Evolutionary conservation across 2,329 filamentous ascomycete genomes (phyloP).

Genomic region (Exophiala mesophila): DNA sequence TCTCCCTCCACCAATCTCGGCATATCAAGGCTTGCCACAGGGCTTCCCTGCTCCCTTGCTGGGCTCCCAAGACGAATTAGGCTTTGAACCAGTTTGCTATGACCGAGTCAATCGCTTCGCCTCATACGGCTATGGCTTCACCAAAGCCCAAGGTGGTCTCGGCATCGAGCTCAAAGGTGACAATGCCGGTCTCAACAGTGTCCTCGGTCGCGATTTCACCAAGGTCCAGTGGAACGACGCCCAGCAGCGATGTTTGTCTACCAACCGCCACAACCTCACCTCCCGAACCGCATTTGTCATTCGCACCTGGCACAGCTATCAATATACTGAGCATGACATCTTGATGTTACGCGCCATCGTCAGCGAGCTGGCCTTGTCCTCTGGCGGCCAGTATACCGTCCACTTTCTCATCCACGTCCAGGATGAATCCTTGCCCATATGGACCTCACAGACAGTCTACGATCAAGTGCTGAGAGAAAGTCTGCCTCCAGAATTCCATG

Average conservation of each 20-base stretch:
- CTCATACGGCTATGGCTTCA: conserved; percentile 40
- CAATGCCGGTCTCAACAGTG: conserved; percentile 14
- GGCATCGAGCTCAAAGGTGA: conserved; percentile 16
- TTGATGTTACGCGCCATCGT: conserved; percentile 25
- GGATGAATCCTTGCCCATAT: conserved; percentile 66
- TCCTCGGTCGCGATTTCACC: conserved; percentile 49
- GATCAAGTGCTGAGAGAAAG: conserved; percentile 46
- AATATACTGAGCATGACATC: conserved; percentile 23
- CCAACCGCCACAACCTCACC: conserved; percentile 53
- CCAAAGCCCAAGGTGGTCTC: conserved; percentile 27
- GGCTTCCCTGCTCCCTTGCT: conserved; percentile 46
- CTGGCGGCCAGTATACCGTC: conserved; percentile 70
- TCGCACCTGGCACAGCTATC: conserved; percentile 24
- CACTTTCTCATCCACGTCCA: conserved; percentile 76
- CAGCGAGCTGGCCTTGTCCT: conserved; percentile 55
- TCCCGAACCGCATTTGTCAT: conserved; percentile 24
- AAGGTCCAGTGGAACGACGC: conserved; percentile 66
- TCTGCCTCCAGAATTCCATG: conserved; percentile 33
- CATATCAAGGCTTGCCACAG: conserved; percentile 24
- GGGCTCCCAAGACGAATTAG: conserved; percentile 58
- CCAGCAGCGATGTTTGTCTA: conserved; percentile 60
- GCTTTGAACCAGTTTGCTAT: conserved; percentile 59
- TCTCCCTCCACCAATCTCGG: conserved; percentile 15
- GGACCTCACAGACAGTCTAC: conserved; percentile 63
- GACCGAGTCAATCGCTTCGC: conserved; percentile 66